Percentiles rank a stretch among this genome's conserved stretches.
phyloP scores from a whole-genome alignment of 371 early-diverging fungal genomes.

The Rhizopus sp. region DNA sequence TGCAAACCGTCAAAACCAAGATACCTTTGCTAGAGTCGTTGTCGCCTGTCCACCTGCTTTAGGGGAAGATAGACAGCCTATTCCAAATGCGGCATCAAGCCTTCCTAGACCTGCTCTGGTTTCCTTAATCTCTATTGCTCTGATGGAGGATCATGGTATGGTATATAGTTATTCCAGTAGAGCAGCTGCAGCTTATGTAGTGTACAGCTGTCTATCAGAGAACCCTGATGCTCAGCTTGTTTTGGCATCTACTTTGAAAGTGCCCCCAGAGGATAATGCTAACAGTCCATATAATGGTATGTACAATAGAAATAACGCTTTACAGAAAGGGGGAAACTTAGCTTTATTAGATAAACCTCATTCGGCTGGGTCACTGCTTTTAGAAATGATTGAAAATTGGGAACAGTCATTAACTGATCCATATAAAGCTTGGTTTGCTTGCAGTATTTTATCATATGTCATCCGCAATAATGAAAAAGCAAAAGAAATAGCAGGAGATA shows the following conservation, averaged over 20 bases:
- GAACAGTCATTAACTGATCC: conserved; percentile 72
- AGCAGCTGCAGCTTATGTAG: conserved; percentile 75
- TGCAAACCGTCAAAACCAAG: conserved; percentile 76
- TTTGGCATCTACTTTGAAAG: conserved; percentile 81
- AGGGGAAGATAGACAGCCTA: conserved; percentile 26
- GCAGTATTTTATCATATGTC: conserved; percentile 77
- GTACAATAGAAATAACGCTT: background rate
- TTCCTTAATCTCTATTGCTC: conserved; percentile 63
- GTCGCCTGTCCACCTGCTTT: conserved; percentile 47
- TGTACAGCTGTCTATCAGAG: conserved; percentile 71
- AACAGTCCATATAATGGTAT: conserved; percentile 43
- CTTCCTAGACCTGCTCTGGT: conserved; percentile 62
- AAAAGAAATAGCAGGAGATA: conserved; percentile 74
- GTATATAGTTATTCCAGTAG: conserved; percentile 63
- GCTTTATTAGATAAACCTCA: conserved; percentile 47
- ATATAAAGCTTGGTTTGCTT: conserved; percentile 89
- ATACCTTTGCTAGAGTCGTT: conserved; percentile 59
- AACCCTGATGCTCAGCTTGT: conserved; percentile 88
- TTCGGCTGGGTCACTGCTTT: conserved; percentile 83
- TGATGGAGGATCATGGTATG: conserved; percentile 43
- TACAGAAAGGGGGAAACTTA: background rate
- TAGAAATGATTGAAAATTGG: conserved; percentile 80
- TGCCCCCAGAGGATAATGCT: conserved; percentile 71
- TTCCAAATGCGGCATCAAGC: conserved; percentile 16
- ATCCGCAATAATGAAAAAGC: conserved; percentile 71